Evolutionary conservation across 441 rosid genomes (phyloP), one percentile per base, ranked within the genome.

Genomic region (Hypseocharis bilobata): DNA sequence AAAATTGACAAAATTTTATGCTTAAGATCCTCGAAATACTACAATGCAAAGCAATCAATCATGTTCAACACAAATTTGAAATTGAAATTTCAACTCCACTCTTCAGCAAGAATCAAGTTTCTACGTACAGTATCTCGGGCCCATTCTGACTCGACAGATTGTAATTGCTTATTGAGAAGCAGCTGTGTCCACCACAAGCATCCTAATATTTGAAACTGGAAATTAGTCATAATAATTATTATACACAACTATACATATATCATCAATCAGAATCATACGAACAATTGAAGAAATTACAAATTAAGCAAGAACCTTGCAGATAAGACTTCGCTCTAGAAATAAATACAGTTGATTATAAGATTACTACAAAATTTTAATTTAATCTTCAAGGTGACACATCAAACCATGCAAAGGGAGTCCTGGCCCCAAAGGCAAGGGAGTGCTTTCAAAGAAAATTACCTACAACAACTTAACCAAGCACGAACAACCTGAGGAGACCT

Each of bases 51-150:
- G 57, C 30, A 54, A 54, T 30, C 59, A 11, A 54, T 54, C 30
- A 54, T 22, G n/a, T 2, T n/a, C 23, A 54, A 54, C 14, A 13
- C 13, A 54, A 11, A 54, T 10, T 25, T 54, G 59, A 23, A 54
- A 51, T 3, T 51, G 57, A 51, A 51, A 10, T 11, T 54, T 25
- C 49, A 13, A 14, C 59, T 44, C 17, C 26, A 70, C 56, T 63
- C 56, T 62, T 64, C 45, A 63, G 29, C 30, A 62, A 70, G 70
- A 70, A 44, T 10, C 14, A 61, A 75, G 45, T 28, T n/a, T 7
- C 19, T 14, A 72, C 92, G 42, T 85, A 91, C 97, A 80, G 71
- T 72, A 93, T 87, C 79, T 93, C 86, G 71, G 88, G 90, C 47
- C 82, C 86, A 80, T 45, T 63, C 66, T 57, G 59, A 71, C 69